phyloP scores from a whole-genome alignment of 2,329 filamentous ascomycete genomes.

The Hortaea werneckii region DNA sequence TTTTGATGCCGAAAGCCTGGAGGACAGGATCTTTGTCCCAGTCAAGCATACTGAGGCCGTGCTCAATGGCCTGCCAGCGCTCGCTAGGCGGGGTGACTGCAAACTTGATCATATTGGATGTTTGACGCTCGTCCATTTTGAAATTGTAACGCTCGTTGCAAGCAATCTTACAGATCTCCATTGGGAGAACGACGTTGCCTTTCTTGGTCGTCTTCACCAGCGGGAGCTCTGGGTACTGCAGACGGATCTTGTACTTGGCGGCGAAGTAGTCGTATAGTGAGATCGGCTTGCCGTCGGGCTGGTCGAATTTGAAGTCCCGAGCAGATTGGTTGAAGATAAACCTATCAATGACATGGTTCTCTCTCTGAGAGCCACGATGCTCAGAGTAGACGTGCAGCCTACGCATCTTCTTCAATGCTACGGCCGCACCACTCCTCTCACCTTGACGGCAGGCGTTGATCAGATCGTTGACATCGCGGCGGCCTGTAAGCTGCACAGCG shows the following conservation, averaged over 20 bases:
- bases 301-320: constrained; percentile 32
- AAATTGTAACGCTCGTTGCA: constrained; percentile 47
- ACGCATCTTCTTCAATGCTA: constrained; percentile 33
- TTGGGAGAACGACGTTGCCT: constrained; percentile 43
- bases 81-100: constrained; percentile 67
- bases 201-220: constrained; percentile 49
- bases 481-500: constrained; percentile 23
- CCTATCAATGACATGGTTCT: constrained; percentile 42
- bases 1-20: constrained; percentile 60
- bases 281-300: constrained; percentile 32
- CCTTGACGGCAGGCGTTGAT: constrained; percentile 9
- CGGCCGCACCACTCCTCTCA: constrained; percentile 11
- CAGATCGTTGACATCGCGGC: constrained; percentile 20
- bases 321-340: constrained; percentile 33
- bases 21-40: constrained; percentile 63
- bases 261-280: constrained; percentile 51
- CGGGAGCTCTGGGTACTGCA: constrained; percentile 41
- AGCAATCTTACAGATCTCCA: constrained; percentile 45
- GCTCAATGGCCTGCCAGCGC: constrained; percentile 58
- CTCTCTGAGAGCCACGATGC: constrained; percentile 27
- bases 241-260: constrained; percentile 39
- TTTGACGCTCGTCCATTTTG: constrained; percentile 55
- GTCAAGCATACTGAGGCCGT: constrained; percentile 55
- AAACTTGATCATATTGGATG: constrained; percentile 81
- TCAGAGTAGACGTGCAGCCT: constrained; percentile 31